These are phyloP conservation scores for Nakazawaea anatomiae DNA, from an alignment of 805 yeast species.

Conservation along the genomic window DNA sequence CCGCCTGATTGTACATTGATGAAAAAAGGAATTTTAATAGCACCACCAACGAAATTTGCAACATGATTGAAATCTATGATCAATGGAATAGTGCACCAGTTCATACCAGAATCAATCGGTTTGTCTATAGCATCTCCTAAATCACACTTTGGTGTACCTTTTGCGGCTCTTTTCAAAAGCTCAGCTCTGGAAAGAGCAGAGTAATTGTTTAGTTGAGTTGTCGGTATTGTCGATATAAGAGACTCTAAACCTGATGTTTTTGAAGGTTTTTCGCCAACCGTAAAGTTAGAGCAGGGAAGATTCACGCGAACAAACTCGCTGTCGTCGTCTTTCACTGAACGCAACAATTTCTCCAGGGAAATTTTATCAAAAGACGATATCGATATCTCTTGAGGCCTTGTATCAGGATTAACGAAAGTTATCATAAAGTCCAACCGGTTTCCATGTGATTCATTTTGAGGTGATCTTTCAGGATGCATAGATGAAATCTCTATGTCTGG, in stretches of 20 bases:
- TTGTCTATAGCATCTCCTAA: not conserved
- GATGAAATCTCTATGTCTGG: slow-evolving; percentile 14
- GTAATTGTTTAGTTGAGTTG: slow-evolving; percentile 18
- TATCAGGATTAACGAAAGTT: slow-evolving; percentile 14
- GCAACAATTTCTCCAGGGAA: not conserved
- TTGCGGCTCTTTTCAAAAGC: slow-evolving; percentile 18
- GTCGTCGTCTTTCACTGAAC: not conserved
- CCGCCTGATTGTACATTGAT: slow-evolving; percentile 13
- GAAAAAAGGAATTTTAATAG: slow-evolving; percentile 17
- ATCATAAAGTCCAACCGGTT: slow-evolving; percentile 4
- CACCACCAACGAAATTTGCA: too few relatives aligned
- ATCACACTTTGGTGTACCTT: too few relatives aligned
- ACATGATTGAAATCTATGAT: slow-evolving; percentile 4
- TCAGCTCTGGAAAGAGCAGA: slow-evolving; percentile 26
- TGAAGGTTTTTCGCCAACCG: slow-evolving; percentile 13
- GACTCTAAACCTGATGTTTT: slow-evolving; percentile 10
- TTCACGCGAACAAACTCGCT: not conserved
- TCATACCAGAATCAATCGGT: slow-evolving; percentile 19
- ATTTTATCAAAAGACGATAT: slow-evolving; percentile 14
- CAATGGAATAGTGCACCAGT: slow-evolving; percentile 25
- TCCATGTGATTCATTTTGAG: not conserved
- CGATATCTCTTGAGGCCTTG: slow-evolving; percentile 7
- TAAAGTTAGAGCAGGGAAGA: slow-evolving; percentile 17
- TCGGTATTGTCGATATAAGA: slow-evolving; percentile 22
- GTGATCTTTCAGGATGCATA: not conserved